These are phyloP conservation scores for Malassezia cuniculi DNA, from an alignment of 1,284 basidiomycete genomes.

Conservation along the genomic window DNA sequence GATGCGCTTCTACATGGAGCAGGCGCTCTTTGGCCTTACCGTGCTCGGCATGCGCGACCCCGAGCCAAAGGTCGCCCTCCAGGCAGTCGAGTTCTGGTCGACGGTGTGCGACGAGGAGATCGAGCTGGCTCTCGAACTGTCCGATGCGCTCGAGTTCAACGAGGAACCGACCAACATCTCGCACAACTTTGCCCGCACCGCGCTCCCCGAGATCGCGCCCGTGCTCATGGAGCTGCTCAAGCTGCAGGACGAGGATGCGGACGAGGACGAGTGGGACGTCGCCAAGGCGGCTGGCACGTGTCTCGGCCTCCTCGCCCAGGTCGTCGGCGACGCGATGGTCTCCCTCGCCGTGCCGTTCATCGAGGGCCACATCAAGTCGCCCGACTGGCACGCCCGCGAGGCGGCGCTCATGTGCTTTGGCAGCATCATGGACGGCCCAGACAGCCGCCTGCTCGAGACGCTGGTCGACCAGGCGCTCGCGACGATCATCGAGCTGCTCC, in stretches of 20 bases:
- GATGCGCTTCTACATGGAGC: slow-evolving; percentile 99
- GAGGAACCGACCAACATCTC: slow-evolving; percentile 79
- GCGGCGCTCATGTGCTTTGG: slow-evolving; percentile 98
- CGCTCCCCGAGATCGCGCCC: slow-evolving; percentile 83
- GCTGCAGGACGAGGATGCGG: slow-evolving; percentile 88
- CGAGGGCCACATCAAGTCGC: slow-evolving; percentile 77
- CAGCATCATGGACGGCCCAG: slow-evolving; percentile 89
- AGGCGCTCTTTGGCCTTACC: slow-evolving; percentile 89
- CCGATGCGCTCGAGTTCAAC: slow-evolving; percentile 83
- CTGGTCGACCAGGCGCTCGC: slow-evolving; percentile 88
- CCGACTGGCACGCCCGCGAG: slow-evolving; percentile 87
- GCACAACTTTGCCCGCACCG: slow-evolving; percentile 83
- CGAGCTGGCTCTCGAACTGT: slow-evolving; percentile 77
- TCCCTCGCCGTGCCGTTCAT: slow-evolving; percentile 92
- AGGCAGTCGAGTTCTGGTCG: slow-evolving; percentile 99
- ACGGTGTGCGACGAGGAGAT: slow-evolving; percentile 97
- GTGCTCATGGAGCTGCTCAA: slow-evolving; percentile 79
- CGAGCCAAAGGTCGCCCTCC: slow-evolving; percentile 81
- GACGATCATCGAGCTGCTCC: slow-evolving; percentile 89
- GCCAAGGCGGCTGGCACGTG: slow-evolving; percentile 96
- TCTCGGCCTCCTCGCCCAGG: slow-evolving; percentile 72
- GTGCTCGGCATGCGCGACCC: slow-evolving; percentile 95
- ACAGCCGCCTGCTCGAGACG: slow-evolving; percentile 69
- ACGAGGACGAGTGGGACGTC: slow-evolving; percentile 97
- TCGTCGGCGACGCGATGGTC: slow-evolving; percentile 82